Conservation (phyloP, 495 filamentous ascomycete species). For the Tuber indicum region DNA sequence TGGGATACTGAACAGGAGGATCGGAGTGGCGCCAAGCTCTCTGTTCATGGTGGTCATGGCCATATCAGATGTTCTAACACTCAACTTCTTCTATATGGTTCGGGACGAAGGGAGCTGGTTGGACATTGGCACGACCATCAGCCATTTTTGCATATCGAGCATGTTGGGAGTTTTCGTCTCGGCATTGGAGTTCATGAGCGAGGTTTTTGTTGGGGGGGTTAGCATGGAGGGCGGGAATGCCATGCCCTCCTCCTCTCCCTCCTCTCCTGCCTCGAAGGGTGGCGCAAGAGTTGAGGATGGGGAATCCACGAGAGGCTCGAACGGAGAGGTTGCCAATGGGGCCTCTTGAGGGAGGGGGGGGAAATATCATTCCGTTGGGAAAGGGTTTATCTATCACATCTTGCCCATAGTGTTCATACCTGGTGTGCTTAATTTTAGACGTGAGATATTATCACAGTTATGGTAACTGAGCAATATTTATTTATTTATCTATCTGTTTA, state of each 20-base stretch:
- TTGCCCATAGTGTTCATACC: not conserved
- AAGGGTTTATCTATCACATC: not conserved
- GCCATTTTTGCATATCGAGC: conserved; percentile 87
- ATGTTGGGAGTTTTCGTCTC: conserved; percentile 85
- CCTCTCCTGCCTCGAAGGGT: not conserved
- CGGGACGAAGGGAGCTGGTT: conserved; percentile 94
- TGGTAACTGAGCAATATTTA: not conserved
- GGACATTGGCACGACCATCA: conserved; percentile 94
- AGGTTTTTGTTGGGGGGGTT: conserved; percentile 73
- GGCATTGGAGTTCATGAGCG: conserved; percentile 75
- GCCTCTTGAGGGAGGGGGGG: not conserved
- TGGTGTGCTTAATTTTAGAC: not conserved
- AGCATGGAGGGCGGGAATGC: conserved; percentile 53
- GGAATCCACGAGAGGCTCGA: not conserved
- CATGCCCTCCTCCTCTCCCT: not conserved
- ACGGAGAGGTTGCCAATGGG: not conserved
- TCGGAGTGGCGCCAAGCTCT: conserved; percentile 71
- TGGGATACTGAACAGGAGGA: conserved; percentile 78
- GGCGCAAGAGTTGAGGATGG: not conserved
- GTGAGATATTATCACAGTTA: not conserved
- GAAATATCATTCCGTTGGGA: not conserved
- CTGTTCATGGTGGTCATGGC: conserved; percentile 95
- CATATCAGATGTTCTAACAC: conserved; percentile 81
- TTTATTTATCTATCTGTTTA: not conserved
- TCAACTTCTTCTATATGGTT: conserved; percentile 98